phyloP scores from a whole-genome alignment of 169 alveolate species.

The Miamiensis avidus region DNA sequence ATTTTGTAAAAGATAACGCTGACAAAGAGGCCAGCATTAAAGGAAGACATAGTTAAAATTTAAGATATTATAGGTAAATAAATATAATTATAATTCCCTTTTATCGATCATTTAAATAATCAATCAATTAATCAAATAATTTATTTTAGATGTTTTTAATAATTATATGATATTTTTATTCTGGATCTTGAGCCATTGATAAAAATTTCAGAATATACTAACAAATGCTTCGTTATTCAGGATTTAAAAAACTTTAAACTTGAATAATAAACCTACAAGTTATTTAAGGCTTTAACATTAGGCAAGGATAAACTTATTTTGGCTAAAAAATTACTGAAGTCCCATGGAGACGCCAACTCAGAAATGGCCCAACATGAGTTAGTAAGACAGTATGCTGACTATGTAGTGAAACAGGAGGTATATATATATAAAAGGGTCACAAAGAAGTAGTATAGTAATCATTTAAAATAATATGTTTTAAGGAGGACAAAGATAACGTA shows the following conservation, averaged over 20 bases:
- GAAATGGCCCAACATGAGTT: neutral
- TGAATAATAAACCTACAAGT: constrained; percentile 6
- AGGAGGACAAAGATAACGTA: no score
- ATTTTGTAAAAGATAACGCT: no score
- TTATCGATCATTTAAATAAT: no score
- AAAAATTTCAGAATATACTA: constrained; percentile 11
- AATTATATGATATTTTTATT: constrained; percentile 31
- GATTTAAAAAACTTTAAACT: constrained; percentile 34
- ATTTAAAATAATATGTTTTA: no score
- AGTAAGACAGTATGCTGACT: neutral
- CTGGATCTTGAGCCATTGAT: constrained; percentile 34
- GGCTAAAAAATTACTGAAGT: no score
- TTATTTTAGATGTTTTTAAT: constrained; percentile 20
- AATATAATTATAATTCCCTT: no score
- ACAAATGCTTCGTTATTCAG: constrained; percentile 16
- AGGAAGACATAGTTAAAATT: no score
- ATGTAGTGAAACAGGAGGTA: neutral
- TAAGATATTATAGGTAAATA: no score
- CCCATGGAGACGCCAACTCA: no score
- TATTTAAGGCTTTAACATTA: constrained; percentile 25
- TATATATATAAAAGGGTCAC: neutral
- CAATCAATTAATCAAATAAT: constrained; percentile 15
- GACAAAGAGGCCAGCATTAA: no score
- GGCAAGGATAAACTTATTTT: no score
- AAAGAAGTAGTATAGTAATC: neutral